A percentile compares a stretch with the other conserved stretches of the same genome.
Conservation (phyloP, 2,329 filamentous ascomycete genomes). For the Pseudocercospora vitis region DNA sequence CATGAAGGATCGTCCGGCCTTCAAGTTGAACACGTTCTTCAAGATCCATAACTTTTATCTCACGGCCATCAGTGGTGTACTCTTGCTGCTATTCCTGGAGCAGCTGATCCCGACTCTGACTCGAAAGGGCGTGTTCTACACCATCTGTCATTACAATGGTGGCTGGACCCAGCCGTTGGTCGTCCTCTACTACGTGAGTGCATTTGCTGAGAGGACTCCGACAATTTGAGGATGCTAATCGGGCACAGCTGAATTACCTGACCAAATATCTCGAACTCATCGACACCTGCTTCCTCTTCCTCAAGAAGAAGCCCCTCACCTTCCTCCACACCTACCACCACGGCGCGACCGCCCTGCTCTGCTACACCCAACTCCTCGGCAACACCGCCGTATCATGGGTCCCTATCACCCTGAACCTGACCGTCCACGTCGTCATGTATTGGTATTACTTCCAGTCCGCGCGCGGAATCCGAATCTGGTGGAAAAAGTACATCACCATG, state of each 20-base stretch:
- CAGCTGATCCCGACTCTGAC: slow-evolving; percentile 82
- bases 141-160: slow-evolving; percentile 78
- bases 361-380: slow-evolving; percentile 95
- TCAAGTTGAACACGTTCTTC: slow-evolving; percentile 86
- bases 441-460: slow-evolving; percentile 99
- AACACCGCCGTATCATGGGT: slow-evolving; percentile 94
- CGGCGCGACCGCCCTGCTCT: slow-evolving; percentile 91
- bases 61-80: slow-evolving; percentile 76
- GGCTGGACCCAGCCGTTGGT: slow-evolving; percentile 94
- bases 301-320: slow-evolving; percentile 99
- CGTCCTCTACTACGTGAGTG: slow-evolving; percentile 90
- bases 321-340: slow-evolving; percentile 99
- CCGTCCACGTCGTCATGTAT: slow-evolving; percentile 98
- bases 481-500: slow-evolving; percentile 99
- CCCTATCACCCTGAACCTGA: slow-evolving; percentile 85
- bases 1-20: slow-evolving; percentile 82
- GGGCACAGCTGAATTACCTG: slow-evolving; percentile 83
- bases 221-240: background rate
- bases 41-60: slow-evolving; percentile 96
- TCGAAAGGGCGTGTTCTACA: slow-evolving; percentile 79
- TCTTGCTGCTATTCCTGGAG: slow-evolving; percentile 85
- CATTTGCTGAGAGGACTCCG: no score
- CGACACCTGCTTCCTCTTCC: slow-evolving; percentile 93
- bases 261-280: slow-evolving; percentile 96
- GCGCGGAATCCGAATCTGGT: slow-evolving; percentile 93